phyloP scores from a whole-genome alignment of 2,329 filamentous ascomycete species.

The Aspergillus carbonarius region DNA sequence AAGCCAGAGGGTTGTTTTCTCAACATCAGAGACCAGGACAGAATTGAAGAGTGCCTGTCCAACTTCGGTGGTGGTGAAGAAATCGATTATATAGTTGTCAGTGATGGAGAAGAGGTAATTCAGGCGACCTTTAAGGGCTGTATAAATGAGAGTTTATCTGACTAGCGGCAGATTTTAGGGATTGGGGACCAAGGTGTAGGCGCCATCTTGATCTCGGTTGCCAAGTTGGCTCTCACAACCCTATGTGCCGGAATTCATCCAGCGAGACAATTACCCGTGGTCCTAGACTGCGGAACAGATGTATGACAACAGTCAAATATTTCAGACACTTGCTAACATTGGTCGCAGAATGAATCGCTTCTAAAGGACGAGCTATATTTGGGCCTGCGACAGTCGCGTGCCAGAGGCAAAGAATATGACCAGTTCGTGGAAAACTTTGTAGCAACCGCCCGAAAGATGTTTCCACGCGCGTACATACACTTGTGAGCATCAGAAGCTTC shows the following conservation, averaged over 20 bases:
- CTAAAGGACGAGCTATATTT: conserved; percentile 77
- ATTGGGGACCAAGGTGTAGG: conserved; percentile 89
- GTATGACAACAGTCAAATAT: conserved; percentile 31
- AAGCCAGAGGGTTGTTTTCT: conserved; percentile 78
- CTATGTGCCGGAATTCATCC: conserved; percentile 86
- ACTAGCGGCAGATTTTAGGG: conserved; percentile 65
- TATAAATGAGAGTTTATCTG: too few species aligned
- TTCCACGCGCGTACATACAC: conserved; percentile 79
- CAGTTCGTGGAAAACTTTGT: conserved; percentile 75
- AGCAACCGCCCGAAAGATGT: conserved; percentile 63
- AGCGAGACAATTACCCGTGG: conserved; percentile 72
- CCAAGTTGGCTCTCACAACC: conserved; percentile 79
- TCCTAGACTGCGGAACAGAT: conserved; percentile 82
- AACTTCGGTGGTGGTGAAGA: conserved; percentile 71
- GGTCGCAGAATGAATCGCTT: conserved; percentile 62
- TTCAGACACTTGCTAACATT: not conserved
- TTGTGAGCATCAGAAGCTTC: conserved; percentile 50
- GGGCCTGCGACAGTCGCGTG: conserved; percentile 66
- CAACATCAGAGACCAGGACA: conserved; percentile 67
- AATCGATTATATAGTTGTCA: conserved; percentile 85
- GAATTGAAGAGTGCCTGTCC: conserved; percentile 64
- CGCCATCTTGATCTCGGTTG: conserved; percentile 78
- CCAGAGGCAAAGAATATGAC: conserved; percentile 71
- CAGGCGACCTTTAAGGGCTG: not conserved
- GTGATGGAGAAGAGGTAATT: conserved; percentile 60